Conservation (phyloP, 306 rosid genomes). For the Citrullus mucosospermus region DNA sequence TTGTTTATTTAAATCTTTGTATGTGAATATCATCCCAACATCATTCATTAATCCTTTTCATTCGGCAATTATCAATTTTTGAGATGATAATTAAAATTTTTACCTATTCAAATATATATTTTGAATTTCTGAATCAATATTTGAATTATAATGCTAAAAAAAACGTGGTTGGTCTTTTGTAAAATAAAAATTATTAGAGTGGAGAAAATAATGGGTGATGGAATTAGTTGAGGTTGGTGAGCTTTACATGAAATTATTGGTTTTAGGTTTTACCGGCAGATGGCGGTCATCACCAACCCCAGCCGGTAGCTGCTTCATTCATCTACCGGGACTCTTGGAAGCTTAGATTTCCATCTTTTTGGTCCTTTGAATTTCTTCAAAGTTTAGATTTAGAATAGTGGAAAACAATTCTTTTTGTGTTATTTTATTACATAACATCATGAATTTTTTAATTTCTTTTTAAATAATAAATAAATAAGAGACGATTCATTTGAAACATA, state of each 20-base stretch:
- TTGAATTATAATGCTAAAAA: background rate
- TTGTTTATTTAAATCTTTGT: background rate
- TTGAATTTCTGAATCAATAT: too few species aligned
- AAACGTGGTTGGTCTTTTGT: background rate
- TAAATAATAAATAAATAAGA: background rate
- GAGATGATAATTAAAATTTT: too few species aligned
- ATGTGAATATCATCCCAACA: too few species aligned
- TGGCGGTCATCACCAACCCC: constrained; percentile 4
- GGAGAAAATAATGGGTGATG: background rate
- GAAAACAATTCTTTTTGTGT: background rate
- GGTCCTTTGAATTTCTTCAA: background rate
- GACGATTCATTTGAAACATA: background rate
- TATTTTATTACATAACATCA: background rate
- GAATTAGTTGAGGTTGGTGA: constrained; percentile 3
- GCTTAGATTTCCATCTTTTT: background rate
- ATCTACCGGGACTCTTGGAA: background rate
- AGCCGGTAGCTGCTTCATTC: background rate
- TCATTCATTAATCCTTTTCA: too few species aligned
- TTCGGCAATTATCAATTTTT: too few species aligned
- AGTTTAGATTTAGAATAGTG: background rate
- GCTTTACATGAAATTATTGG: background rate
- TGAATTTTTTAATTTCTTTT: too few species aligned
- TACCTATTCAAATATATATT: too few species aligned
- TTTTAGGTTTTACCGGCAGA: background rate
- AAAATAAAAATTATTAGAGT: background rate